Evolutionary conservation across 2,329 filamentous ascomycete species (phyloP).

Genomic region (Apiospora rasikravindrae): DNA sequence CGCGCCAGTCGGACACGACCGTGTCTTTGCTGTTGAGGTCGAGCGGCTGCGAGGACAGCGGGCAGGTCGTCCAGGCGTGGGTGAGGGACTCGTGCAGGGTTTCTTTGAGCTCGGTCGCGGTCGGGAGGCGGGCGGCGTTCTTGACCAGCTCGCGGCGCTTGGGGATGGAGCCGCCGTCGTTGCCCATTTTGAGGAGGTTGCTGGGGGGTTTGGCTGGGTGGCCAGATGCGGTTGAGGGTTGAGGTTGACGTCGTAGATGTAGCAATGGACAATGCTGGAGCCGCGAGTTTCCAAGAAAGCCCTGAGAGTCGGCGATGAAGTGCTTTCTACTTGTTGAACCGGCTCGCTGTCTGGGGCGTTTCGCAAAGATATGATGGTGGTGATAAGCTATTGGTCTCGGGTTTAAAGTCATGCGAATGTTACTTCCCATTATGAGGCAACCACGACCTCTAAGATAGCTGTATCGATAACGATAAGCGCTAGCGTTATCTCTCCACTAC

Average conservation of each 20-base stretch:
- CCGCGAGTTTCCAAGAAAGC: background rate
- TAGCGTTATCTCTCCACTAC: background rate
- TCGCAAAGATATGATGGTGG: background rate
- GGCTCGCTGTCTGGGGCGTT: background rate
- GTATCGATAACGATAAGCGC: background rate
- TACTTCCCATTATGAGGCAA: background rate
- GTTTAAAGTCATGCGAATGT: background rate
- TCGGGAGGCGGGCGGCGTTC: constrained; percentile 82
- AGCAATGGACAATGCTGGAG: background rate
- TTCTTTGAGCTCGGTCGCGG: constrained; percentile 86
- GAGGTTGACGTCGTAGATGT: background rate
- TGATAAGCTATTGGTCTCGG: background rate
- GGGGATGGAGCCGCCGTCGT: constrained; percentile 96
- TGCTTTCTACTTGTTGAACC: background rate
- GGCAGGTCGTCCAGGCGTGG: constrained; percentile 87
- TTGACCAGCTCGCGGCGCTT: constrained; percentile 96
- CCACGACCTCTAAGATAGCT: background rate
- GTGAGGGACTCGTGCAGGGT: constrained; percentile 82
- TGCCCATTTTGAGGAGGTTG: constrained; percentile 72
- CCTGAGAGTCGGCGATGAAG: background rate
- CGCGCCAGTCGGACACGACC: constrained; percentile 78
- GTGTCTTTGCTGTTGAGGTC: constrained; percentile 68
- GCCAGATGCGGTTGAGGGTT: background rate
- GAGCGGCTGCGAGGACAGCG: constrained; percentile 80
- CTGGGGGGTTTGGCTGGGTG: background rate